phyloP scores from a whole-genome alignment of 2,329 filamentous ascomycete genomes.

The Monilinia aucupariae region DNA sequence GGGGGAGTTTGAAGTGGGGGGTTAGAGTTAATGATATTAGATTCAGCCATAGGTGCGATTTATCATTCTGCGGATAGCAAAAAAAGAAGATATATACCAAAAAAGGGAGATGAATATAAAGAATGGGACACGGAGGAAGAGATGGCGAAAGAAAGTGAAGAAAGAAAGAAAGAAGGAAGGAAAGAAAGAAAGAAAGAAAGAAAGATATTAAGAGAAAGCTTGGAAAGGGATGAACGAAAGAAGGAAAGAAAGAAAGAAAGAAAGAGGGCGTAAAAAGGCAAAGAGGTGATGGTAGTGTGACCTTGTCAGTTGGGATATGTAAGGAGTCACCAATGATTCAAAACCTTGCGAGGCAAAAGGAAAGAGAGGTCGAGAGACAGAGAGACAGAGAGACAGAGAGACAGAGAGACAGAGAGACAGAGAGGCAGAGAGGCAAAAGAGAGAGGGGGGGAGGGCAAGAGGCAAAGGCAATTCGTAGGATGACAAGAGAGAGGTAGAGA shows the following conservation, averaged over 20 bases:
- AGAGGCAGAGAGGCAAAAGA: too few species aligned
- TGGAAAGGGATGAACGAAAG: neutral
- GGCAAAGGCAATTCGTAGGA: too few species aligned
- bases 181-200: too few species aligned
- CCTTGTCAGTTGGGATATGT: conserved; percentile 16
- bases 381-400: neutral
- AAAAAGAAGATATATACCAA: neutral
- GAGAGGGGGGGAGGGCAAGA: too few species aligned
- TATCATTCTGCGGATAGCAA: conserved; percentile 2
- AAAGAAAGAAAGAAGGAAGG: too few species aligned
- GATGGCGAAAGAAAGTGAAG: neutral
- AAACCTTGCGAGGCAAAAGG: neutral
- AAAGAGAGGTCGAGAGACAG: neutral
- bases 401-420: too few species aligned
- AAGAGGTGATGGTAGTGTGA: neutral
- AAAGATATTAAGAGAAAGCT: neutral
- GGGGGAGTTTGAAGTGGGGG: conserved; percentile 18
- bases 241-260: neutral
- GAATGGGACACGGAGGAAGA: neutral
- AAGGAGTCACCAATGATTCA: neutral
- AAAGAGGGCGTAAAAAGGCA: neutral
- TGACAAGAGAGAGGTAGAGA: too few species aligned
- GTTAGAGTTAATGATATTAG: conserved; percentile 17
- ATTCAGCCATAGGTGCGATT: conserved; percentile 19
- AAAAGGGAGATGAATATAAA: neutral